Evolutionary conservation across 2,329 filamentous ascomycete species (phyloP), one percentile per base, ranked within the genome.

Genomic region (Camptophora hylomeconis): DNA sequence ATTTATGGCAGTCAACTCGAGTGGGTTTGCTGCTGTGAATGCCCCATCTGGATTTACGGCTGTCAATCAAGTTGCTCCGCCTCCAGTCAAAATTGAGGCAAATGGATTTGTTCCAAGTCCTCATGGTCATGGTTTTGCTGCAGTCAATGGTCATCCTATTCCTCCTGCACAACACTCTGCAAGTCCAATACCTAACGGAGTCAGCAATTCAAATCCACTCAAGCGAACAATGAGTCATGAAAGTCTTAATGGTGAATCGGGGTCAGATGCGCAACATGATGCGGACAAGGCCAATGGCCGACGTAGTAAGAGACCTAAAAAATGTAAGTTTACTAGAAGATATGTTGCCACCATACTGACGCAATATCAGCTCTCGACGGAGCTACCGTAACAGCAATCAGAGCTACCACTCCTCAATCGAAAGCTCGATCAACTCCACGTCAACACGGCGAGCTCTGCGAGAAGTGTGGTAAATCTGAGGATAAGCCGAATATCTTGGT

Each of bases 281-380:
- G 55, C 54, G 1, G 78, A 83, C 27, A 63, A 61, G 41, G 70
- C 70, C 25, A 67, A 61, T 37, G 82, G 79, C 40, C 72, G 89
- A 38, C 75, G 87, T 33, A 94, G 86, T 55, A 98, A 98, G 60
- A 75, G 89, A 23, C 65, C 93, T 8, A 92, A 89, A 55, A 93
- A 92, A 65, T 76, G 75, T 79, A 64, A 48, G 67, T 54, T 19
- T 15, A 82, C 37, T 24, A 6, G 26, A 26, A n/a, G 23, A 26
- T 9, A 31, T 17, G 7, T 21, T 31, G 24, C 29, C 23, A 6
- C 29, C 29, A 18, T 31, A n/a, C n/a, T n/a, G n/a, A n/a, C n/a
- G n/a, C n/a, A n/a, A n/a, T n/a, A n/a, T n/a, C n/a, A n/a, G n/a
- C n/a, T n/a, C n/a, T n/a, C n/a, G n/a, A n/a, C n/a, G n/a, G n/a